Base-by-base conservation (phyloP, 495 filamentous ascomycete genomes). In the Alectoria sarmentosa region DNA sequence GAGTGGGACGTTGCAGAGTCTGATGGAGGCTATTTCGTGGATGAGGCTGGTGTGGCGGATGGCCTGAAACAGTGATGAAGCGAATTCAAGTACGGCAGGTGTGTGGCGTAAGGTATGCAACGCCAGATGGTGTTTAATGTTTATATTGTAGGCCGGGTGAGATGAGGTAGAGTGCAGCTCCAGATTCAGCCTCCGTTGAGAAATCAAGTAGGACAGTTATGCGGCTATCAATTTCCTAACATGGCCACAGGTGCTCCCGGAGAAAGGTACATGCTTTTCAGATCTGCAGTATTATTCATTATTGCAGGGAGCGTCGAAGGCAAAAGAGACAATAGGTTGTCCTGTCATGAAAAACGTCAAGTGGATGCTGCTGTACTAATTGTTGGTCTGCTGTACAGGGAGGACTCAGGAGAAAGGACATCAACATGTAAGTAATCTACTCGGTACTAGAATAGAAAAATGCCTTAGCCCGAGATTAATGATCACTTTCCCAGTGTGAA, bases 41-140 rank as follows among this genome's bases (percentile, higher is more conserved):
- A 52, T 52, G 46, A 48, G 23, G 13, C 7, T 48, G n/a, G 46
- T 26, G n/a, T 48, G 46, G 46, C 46, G 46, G 46, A 48, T 48
- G n/a, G 46, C n/a, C 30, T 54, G 49, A 54, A 32, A 54, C 28
- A 8, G 49, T 19, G 28, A 54, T 32, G 49, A 28, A 30, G 28
- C 49, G 15, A 14, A 30, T 54, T 34, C 6, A 34, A 34, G 52
- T 10, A 55, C 52, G 19, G 52, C 52, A 19, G 21, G 52, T 55
- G 5, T 55, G 52, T 19, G 52, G 52, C 52, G 52, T 55, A 55
- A 26, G n/a, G n/a, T n/a, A n/a, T n/a, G n/a, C n/a, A n/a, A n/a
- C n/a, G 30, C 15, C 21, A 17, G 11, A 30, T 3, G 21, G 19
- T 37, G 10, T 37, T 10, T 37, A 10, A 37, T 37, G 36, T 37